Conservation (phyloP, 1,284 basidiomycete species). For the Malassezia slooffiae region DNA sequence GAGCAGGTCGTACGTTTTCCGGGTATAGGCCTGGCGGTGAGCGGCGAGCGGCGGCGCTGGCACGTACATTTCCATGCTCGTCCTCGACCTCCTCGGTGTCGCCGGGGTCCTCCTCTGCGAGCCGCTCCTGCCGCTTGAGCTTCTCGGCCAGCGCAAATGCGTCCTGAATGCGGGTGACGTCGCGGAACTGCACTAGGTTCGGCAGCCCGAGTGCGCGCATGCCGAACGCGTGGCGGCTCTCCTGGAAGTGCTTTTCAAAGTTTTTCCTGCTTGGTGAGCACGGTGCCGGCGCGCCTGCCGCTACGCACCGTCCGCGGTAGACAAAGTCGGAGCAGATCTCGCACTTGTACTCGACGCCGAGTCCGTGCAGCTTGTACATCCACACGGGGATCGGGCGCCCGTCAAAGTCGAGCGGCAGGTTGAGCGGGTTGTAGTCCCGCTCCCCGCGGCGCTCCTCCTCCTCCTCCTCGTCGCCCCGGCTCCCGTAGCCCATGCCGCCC, state of each 20-base stretch:
- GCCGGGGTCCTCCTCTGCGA: conserved; percentile 19
- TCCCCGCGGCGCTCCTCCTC: conserved; percentile 53
- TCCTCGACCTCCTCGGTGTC: conserved; percentile 45
- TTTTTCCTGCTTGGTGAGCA: conserved; percentile 56
- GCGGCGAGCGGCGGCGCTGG: too few species aligned
- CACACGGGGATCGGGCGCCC: conserved; percentile 97
- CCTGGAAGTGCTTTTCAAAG: conserved; percentile 85
- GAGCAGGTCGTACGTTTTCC: conserved; percentile 44
- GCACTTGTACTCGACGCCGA: conserved; percentile 92
- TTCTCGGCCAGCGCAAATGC: conserved; percentile 58
- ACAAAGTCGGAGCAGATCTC: conserved; percentile 73
- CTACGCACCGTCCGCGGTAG: conserved; percentile 66
- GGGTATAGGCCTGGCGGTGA: conserved; percentile 30
- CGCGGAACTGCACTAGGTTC: conserved; percentile 97
- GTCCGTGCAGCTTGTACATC: conserved; percentile 93
- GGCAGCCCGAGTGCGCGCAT: conserved; percentile 95
- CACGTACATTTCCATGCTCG: conserved; percentile 36
- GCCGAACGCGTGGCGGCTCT: conserved; percentile 91
- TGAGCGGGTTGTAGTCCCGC: conserved; percentile 92
- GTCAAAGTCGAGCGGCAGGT: conserved; percentile 93
- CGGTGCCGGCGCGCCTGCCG: not conserved
- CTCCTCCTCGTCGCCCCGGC: conserved; percentile 47
- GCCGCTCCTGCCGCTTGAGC: conserved; percentile 29
- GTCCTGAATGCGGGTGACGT: conserved; percentile 93
- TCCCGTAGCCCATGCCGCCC: conserved; percentile 15